Evolutionary conservation across 1,284 basidiomycete species (phyloP).

Genomic region (Ceratobasidium sp.): DNA sequence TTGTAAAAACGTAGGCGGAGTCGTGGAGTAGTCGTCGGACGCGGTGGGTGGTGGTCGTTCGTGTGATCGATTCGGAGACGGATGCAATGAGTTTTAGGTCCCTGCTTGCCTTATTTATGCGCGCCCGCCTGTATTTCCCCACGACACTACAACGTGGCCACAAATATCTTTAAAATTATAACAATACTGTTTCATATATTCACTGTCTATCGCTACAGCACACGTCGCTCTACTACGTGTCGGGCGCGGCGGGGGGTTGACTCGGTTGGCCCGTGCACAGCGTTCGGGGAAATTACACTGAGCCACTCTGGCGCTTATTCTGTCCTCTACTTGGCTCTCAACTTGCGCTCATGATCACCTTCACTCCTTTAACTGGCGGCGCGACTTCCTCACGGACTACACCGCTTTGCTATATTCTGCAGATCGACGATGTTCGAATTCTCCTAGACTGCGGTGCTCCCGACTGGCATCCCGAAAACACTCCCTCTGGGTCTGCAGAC

Average conservation of each 20-base stretch:
- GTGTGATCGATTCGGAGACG: slow-evolving; percentile 41
- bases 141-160: slow-evolving; percentile 23
- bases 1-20: slow-evolving; percentile 12
- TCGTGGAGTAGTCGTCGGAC: slow-evolving; percentile 17
- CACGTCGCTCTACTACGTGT: slow-evolving; percentile 35
- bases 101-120: slow-evolving; percentile 30
- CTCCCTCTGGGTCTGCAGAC: slow-evolving; percentile 58
- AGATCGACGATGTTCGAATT: slow-evolving; percentile 94
- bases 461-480: slow-evolving; percentile 79
- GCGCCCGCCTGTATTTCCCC: not conserved
- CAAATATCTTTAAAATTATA: not conserved
- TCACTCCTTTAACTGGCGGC: slow-evolving; percentile 89
- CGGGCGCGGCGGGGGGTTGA: slow-evolving; percentile 12
- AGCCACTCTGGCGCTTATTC: slow-evolving; percentile 26
- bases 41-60: slow-evolving; percentile 43
- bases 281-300: not conserved
- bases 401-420: slow-evolving; percentile 86
- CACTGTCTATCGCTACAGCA: not conserved
- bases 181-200: not conserved
- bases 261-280: slow-evolving; percentile 42
- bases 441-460: slow-evolving; percentile 95
- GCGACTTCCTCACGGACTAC: slow-evolving; percentile 75
- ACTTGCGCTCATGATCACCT: slow-evolving; percentile 81
- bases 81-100: slow-evolving; percentile 24
- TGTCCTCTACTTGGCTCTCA: not conserved